phyloP scores from a whole-genome alignment of 352 stramenopile species.

The Elongisporangium anandrum region DNA sequence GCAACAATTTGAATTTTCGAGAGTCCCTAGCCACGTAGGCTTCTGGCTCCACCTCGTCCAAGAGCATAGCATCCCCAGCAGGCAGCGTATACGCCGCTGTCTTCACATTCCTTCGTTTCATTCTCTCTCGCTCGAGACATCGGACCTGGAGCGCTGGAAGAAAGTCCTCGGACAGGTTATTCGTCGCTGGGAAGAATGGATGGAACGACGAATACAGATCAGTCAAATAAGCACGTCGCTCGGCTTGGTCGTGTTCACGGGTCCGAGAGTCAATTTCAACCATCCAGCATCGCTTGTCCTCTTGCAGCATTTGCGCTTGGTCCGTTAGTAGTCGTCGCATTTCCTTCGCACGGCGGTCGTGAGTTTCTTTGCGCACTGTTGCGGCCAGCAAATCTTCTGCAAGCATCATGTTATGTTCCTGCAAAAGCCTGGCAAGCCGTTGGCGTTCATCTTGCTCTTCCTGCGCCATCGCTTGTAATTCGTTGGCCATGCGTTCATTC shows the following conservation, averaged over 20 bases:
- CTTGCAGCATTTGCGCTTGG: slow-evolving; percentile 20
- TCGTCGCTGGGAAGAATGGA: slow-evolving; percentile 44
- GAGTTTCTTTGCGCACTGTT: slow-evolving; percentile 18
- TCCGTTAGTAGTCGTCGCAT: slow-evolving; percentile 15
- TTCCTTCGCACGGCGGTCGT: slow-evolving; percentile 15
- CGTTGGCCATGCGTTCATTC: slow-evolving; percentile 11
- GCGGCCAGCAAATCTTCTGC: slow-evolving; percentile 32
- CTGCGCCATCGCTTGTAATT: slow-evolving; percentile 26
- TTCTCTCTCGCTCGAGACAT: slow-evolving; percentile 17
- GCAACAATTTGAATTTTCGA: slow-evolving; percentile 45
- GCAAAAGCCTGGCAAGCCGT: slow-evolving; percentile 20
- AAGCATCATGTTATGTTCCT: slow-evolving; percentile 37
- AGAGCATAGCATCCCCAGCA: slow-evolving; percentile 26
- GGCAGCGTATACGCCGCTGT: slow-evolving; percentile 28
- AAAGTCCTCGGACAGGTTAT: slow-evolving; percentile 36
- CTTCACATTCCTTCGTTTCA: slow-evolving; percentile 5
- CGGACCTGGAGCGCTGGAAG: slow-evolving; percentile 41
- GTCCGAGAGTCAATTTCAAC: slow-evolving; percentile 22
- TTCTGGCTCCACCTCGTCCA: slow-evolving; percentile 43
- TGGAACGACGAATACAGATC: slow-evolving; percentile 57
- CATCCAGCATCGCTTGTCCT: slow-evolving; percentile 35
- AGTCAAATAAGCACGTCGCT: slow-evolving; percentile 23
- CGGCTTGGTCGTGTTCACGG: slow-evolving; percentile 19
- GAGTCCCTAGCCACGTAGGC: slow-evolving; percentile 52
- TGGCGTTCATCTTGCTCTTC: slow-evolving; percentile 33